Base-by-base conservation (phyloP, 2,329 filamentous ascomycete species). In the Bipolaris zeicola region DNA sequence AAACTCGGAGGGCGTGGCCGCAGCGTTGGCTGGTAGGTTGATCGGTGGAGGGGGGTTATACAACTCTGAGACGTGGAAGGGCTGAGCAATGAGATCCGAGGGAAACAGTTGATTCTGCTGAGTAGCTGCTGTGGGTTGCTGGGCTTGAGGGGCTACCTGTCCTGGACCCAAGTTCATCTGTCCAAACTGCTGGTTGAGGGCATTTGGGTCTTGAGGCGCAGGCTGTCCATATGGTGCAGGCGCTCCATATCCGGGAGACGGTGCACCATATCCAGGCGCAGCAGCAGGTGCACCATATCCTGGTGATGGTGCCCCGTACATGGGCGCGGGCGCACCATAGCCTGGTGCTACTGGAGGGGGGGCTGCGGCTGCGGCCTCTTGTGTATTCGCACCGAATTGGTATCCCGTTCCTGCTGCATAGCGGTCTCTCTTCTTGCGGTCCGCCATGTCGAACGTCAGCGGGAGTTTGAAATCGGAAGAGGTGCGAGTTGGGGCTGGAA, bases 361-460 rank as follows among this genome's bases (percentile, higher is more conserved):
- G 50, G 62, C 63, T 68, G 88, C 91, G 55, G 80, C 64, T 76
- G 76, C 67, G 75, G 76, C 67, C 57, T 68, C 85, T 34, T 81
- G 84, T 55, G 89, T 87, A 83, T 98, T 98, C 72, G 90, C 91
- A 69, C 94, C 95, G 69, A 98, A 95, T 57, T 96, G 94, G 77
- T 96, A 99, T 43, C 94, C 94, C 77, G 96, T 90, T 55, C 91
- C 91, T 52, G 95, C 91, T 52, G 95, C 95, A 81, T 98, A 98
- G 55, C 90, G 89, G 82, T 92, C 86, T 85, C 96, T 96, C 86
- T 96, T 97, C 82, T 92, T 92, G 53, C 63, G 66, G 57, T 72
- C 70, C 60, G 70, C 70, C 71, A 74, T 75, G 50, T 62, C 62
- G 55, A 60, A 56, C 52, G 63, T 47, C 28, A 53, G 67, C 61